Evolutionary conservation across 768 basidiomycete species (phyloP), one percentile per base, ranked within the genome.

Genomic region (Amanita molliuscula): DNA sequence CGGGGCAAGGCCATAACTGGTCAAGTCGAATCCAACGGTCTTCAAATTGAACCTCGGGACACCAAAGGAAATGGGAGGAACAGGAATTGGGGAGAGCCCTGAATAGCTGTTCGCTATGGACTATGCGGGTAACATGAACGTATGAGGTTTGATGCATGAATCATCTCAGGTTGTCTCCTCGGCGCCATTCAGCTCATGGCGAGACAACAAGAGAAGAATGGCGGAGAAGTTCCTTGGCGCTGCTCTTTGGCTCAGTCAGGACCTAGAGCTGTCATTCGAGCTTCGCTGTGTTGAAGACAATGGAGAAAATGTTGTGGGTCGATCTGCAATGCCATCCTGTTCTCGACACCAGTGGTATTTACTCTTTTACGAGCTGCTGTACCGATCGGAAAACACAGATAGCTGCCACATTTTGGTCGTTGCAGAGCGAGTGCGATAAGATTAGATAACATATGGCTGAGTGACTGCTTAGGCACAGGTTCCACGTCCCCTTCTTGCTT

Each of bases 41-140:
- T 82, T n/a, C 47, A 65, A 71, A 37, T 61, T 84, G 33, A 64
- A 71, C 35, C 71, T 84, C 28, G 73, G 73, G 4, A 59, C 58
- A 8, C 82, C 82, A 6, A 80, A 76, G 53, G 77, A 73, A 46
- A 60, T 83, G 37, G 80, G 81, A n/a, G 82, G 82, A 15, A 64
- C 64, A 5, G 81, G 81, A n/a, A 66, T 78, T 20, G 82, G 81
- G 11, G 65, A 77, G 52, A 84, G 82, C 58, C 82, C 82, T 0
- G 82, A 84, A 54, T 80, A 84, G 56, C 67, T 83, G 34, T 83
- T 84, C 53, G 82, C 82, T 9, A 76, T 80, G 77, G 82, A 82
- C 4, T 82, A 83, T 55, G 73, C 82, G 20, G 73, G 81, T 82
- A 56, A 45, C 77, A 53, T 29, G 11, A 23, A n/a, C n/a, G 1